A percentile compares a stretch with the other conserved stretches of the same genome.
phyloP scores from a whole-genome alignment of 2,329 filamentous ascomycete genomes.

The Scytalidium lignicola region DNA sequence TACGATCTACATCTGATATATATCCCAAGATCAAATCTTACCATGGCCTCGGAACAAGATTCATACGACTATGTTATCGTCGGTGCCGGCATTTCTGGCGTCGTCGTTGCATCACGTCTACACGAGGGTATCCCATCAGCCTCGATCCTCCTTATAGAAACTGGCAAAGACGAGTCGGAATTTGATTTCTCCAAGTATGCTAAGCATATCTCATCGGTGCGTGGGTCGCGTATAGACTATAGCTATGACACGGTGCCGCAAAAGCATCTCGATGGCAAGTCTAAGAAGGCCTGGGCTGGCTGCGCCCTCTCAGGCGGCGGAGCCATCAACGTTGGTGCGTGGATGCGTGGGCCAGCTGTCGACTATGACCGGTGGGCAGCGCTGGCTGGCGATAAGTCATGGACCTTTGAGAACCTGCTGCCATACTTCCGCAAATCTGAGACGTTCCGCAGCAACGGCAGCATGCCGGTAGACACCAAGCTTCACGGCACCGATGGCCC shows the following conservation, averaged over 20 bases:
- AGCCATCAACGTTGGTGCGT: slow-evolving; percentile 29
- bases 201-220: neutral
- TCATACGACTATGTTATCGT: slow-evolving; percentile 34
- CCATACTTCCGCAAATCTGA: slow-evolving; percentile 37
- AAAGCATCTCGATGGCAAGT: slow-evolving; percentile 18
- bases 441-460: slow-evolving; percentile 1
- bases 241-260: slow-evolving; percentile 28
- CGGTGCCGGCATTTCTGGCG: slow-evolving; percentile 41
- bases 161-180: slow-evolving; percentile 24
- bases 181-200: neutral
- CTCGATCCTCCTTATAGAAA: slow-evolving; percentile 35
- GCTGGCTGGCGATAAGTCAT: slow-evolving; percentile 35
- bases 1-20: no score
- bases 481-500: slow-evolving; percentile 25
- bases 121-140: slow-evolving; percentile 1
- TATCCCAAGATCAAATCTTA: no score
- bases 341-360: slow-evolving; percentile 23
- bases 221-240: slow-evolving; percentile 25
- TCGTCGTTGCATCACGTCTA: slow-evolving; percentile 38
- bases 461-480: slow-evolving; percentile 10
- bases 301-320: slow-evolving; percentile 37
- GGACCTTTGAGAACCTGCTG: slow-evolving; percentile 40
- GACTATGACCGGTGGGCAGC: slow-evolving; percentile 41
- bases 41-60: no score
- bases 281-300: slow-evolving; percentile 25